Evolutionary conservation across 2,329 filamentous ascomycete species (phyloP).

Genomic region (Exophiala sideris): DNA sequence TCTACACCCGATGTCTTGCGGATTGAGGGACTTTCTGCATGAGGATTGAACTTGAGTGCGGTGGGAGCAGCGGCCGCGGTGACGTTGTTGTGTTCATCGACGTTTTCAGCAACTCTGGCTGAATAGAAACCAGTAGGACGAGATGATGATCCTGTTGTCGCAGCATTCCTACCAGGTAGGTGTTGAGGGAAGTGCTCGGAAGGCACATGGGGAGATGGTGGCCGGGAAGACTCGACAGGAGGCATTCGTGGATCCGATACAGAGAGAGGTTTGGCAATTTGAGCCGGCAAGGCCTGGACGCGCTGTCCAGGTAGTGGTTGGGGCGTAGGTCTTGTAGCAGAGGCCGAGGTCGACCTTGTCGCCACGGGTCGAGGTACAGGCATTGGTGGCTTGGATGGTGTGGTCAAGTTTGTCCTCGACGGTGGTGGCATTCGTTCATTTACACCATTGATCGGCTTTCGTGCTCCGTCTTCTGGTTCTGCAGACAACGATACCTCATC

Average conservation of each 20-base stretch:
- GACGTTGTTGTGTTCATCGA: constrained; percentile 50
- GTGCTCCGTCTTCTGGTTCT: constrained; percentile 29
- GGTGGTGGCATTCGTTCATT: constrained; percentile 8
- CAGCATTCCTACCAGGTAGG: constrained; percentile 1
- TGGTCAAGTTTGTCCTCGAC: constrained; percentile 14
- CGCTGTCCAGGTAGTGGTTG: constrained; percentile 23
- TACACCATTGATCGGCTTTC: constrained; percentile 19
- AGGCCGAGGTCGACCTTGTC: not conserved
- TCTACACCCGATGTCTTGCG: constrained; percentile 85
- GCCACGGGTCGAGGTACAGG: not conserved
- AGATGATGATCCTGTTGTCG: not conserved
- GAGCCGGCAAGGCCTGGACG: constrained; percentile 1
- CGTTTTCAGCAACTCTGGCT: constrained; percentile 60
- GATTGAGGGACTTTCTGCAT: constrained; percentile 77
- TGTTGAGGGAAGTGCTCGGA: constrained; percentile 19
- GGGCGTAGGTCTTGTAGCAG: constrained; percentile 8
- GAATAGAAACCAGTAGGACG: constrained; percentile 66
- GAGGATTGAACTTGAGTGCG: constrained; percentile 64
- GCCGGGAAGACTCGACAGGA: constrained; percentile 7
- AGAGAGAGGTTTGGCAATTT: not conserved
- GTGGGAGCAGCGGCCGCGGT: constrained; percentile 44
- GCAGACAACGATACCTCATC: constrained; percentile 66
- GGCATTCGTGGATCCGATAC: constrained; percentile 5
- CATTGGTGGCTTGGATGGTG: constrained; percentile 24
- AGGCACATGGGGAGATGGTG: constrained; percentile 23